Evolutionary conservation across 139 green algal genomes (phyloP).

Genomic region (Trebouxia sp.): DNA sequence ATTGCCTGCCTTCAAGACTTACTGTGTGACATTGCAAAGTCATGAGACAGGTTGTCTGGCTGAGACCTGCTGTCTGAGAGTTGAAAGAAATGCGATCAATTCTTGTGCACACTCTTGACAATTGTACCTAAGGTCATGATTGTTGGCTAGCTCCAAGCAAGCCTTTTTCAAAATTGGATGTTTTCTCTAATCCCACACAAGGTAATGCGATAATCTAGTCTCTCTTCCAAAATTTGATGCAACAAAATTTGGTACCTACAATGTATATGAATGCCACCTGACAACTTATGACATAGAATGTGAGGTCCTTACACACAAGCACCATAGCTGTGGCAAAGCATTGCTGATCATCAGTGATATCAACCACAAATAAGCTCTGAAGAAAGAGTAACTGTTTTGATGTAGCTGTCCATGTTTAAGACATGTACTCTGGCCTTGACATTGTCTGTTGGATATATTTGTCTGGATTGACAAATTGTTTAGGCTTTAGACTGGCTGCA

Average conservation of each 20-base stretch:
- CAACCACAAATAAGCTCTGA: slow-evolving; percentile 15
- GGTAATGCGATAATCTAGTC: too few species aligned
- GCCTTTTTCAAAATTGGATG: too few species aligned
- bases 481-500: neutral
- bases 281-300: slow-evolving; percentile 20
- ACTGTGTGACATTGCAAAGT: neutral
- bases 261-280: slow-evolving; percentile 18
- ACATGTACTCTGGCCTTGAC: slow-evolving; percentile 13
- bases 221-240: slow-evolving; percentile 13
- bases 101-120: too few species aligned
- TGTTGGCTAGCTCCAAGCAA: too few species aligned
- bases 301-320: neutral
- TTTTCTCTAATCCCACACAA: too few species aligned
- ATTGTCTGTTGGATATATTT: neutral
- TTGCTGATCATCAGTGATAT: slow-evolving; percentile 20
- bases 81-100: too few species aligned
- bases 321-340: slow-evolving; percentile 15
- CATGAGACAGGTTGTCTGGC: too few species aligned
- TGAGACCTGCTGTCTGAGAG: too few species aligned
- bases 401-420: neutral
- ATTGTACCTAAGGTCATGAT: too few species aligned
- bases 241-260: slow-evolving; percentile 18
- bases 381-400: slow-evolving; percentile 15
- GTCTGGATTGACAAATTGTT: slow-evolving; percentile 3
- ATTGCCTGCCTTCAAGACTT: neutral